Conservation (phyloP, 179 eudicot species). For the Amaranthus tricolor region DNA sequence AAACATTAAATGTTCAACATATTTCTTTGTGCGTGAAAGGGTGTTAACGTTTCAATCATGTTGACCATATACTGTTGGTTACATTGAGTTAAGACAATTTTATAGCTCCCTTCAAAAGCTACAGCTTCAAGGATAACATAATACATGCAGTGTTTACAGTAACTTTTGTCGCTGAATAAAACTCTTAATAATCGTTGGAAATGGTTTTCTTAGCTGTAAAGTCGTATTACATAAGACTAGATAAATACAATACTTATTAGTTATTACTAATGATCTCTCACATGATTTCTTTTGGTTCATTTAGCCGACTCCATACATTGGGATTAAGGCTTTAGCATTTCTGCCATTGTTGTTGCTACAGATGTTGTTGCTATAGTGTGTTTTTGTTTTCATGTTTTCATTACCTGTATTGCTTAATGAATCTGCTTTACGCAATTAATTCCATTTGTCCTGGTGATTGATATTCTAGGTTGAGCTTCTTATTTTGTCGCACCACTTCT, state of each 20-base stretch:
- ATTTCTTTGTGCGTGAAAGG: background rate
- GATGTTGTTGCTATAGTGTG: too few species aligned
- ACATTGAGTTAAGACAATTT: background rate
- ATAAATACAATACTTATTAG: too few species aligned
- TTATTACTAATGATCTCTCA: too few species aligned
- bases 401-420: too few species aligned
- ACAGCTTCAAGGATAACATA: background rate
- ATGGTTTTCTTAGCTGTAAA: too few species aligned
- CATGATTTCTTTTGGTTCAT: too few species aligned
- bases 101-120: background rate
- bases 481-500: conserved; percentile 97
- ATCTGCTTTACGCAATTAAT: too few species aligned
- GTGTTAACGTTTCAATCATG: background rate
- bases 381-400: too few species aligned
- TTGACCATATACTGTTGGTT: background rate
- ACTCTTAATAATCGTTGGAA: background rate
- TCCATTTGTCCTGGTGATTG: conserved; percentile 10
- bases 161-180: background rate
- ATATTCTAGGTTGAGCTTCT: conserved; percentile 93
- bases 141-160: background rate
- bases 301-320: too few species aligned
- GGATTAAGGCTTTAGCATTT: too few species aligned
- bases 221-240: too few species aligned
- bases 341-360: too few species aligned
- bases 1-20: background rate